Evolutionary conservation across 2,329 filamentous ascomycete species (phyloP), one percentile per base, ranked within the genome.

Genomic region (Beauveria asiatica): DNA sequence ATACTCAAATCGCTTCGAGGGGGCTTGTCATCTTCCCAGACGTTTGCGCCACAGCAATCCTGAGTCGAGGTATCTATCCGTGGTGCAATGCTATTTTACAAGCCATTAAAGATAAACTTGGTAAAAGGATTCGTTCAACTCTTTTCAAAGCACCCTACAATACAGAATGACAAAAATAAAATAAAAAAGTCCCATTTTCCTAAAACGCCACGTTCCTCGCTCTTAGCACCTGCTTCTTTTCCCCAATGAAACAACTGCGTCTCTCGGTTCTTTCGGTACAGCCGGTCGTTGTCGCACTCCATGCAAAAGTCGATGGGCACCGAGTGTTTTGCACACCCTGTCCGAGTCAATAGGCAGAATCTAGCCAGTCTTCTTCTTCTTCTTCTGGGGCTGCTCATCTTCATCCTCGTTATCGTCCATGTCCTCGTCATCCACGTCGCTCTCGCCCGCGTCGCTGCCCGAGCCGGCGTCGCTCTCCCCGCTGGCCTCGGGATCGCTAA

Each of bases 401-500:
- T 78, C 76, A 2, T 75, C 75, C 3, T 74, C 76, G 2, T 70
- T 72, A 9, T 73, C 77, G 3, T 74, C 75, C 9, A 75, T 77
- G 2, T 74, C 74, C 5, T 77, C 78, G 5, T 80, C 75, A 21
- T 76, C 68, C 25, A 75, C 78, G 13, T 77, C 81, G 30, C 76
- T 78, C 62, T 80, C 79, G 8, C 73, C 74, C 9, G 67, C 78
- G 64, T 80, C 80, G 37, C 76, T 80, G 57, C 82, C 85, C 61
- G 83, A 86, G 68, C 87, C 87, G 48, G 78, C 84, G 4, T 46
- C 56, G 13, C 88, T 91, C 55, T 85, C 89, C 50, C 84, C 88
- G 57, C 89, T 93, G 74, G 99, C 94, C 67, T 85, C 99, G 72
- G 99, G 95, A 74, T 99, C 94, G 1, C 93, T 94, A 2, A 97